Base-by-base conservation (phyloP, 148 eudicot species). In the Persicaria maculosa region DNA sequence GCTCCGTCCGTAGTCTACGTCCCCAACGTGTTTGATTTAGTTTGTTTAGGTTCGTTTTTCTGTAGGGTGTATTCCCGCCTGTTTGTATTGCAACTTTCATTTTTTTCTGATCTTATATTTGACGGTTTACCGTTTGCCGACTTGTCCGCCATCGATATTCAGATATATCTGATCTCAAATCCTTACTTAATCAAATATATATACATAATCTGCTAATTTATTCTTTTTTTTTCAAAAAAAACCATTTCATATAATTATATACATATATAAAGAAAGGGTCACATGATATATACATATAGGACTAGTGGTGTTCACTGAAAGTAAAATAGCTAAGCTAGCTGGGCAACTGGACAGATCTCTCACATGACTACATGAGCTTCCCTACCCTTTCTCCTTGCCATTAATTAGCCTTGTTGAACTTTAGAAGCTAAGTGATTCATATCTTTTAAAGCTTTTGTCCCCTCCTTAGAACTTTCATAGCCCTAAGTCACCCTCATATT, bases 391-490 rank as follows among this genome's bases (percentile, higher is more conserved):
- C 19, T 64, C 69, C 14, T 11, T 16, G 40, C 69, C 69, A 36
- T 64, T 64, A 12, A 64, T 64, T 64, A 64, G 17, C 17, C 40
- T 64, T 31, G 69, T 12, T 61, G 67, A 62, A 22, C 68, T 22
- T 55, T 55, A 8, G 46, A 36, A 65, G 70, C 47, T 40, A 65
- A 65, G 46, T 64, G 69, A n/a, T 36, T 64, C 46, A 31, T 64
- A 31, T 64, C 46, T 64, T 64, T 64, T 62, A 62, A 62, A 36
- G 68, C 16, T 31, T 22, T 22, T 58, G 65, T 58, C 65, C 65
- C 40, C 36, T 58, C 40, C 65, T 19, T 36, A 62, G 44, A 62
- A 11, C 68, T 62, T 36, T 14, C 69, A 64, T 64, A 40, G 10
- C 69, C 1, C 45, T 14, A 65, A 43, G 43, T 22, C 67, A 59